phyloP scores from a whole-genome alignment of 495 filamentous ascomycete genomes.

The Xylaria flabelliformis region DNA sequence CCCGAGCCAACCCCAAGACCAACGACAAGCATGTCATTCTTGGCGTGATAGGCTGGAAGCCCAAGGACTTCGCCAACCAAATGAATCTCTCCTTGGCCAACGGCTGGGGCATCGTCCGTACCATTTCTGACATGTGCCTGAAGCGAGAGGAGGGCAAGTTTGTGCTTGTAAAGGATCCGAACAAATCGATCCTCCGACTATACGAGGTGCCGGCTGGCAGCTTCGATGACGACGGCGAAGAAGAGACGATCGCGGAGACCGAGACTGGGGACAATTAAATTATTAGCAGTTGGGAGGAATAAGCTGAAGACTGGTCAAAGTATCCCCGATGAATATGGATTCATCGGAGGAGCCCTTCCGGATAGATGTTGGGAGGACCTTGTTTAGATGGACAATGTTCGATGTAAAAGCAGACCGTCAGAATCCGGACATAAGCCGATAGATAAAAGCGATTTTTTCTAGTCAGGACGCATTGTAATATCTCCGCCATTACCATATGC shows the following conservation, averaged over 20 bases:
- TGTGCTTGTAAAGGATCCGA: conserved; percentile 84
- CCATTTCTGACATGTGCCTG: conserved; percentile 89
- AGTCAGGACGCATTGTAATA: background rate
- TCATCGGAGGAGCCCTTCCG: background rate
- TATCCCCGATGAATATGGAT: background rate
- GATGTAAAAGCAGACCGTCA: background rate
- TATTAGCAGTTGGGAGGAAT: background rate
- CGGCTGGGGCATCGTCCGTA: conserved; percentile 98
- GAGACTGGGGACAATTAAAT: conserved; percentile 44
- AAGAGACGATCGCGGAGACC: conserved; percentile 41
- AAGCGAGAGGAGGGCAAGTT: conserved; percentile 77
- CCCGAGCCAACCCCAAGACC: conserved; percentile 86
- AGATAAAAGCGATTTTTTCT: conserved; percentile 11
- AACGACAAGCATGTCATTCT: conserved; percentile 92
- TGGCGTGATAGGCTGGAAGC: conserved; percentile 96
- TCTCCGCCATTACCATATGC: background rate
- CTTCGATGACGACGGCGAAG: conserved; percentile 71
- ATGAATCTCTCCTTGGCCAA: conserved; percentile 97
- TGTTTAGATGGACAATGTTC: background rate
- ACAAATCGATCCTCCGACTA: conserved; percentile 88
- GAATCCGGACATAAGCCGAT: background rate
- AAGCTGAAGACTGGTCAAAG: background rate
- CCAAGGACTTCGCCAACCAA: conserved; percentile 92
- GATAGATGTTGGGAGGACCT: background rate
- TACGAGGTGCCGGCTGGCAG: conserved; percentile 89